phyloP scores from a whole-genome alignment of 129 eudicot species.

The Scalesia atractyloides region DNA sequence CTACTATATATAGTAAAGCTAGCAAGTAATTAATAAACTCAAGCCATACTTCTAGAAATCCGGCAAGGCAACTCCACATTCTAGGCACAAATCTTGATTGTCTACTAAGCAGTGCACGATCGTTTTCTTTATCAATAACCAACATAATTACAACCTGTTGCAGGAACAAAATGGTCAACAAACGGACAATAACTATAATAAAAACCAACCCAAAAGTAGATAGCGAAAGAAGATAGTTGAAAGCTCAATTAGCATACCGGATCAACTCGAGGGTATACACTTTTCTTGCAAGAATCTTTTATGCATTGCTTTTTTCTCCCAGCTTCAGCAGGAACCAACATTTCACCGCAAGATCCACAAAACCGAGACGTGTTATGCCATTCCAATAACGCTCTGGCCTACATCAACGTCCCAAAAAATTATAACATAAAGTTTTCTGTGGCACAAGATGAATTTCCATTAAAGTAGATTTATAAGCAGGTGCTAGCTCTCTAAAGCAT shows the following conservation, averaged over 20 bases:
- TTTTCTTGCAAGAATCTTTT: slow-evolving; percentile 68
- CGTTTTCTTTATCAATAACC: slow-evolving; percentile 83
- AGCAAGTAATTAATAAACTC: neutral
- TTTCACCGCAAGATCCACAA: slow-evolving; percentile 78
- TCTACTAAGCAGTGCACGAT: slow-evolving; percentile 68
- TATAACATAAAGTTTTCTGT: neutral
- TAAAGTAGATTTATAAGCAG: neutral
- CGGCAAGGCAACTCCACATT: slow-evolving; percentile 96
- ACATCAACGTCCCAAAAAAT: slow-evolving; percentile 19
- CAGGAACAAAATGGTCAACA: neutral
- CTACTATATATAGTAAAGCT: neutral
- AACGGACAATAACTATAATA: neutral
- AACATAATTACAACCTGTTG: slow-evolving; percentile 90
- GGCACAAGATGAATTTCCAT: neutral
- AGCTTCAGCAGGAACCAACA: slow-evolving; percentile 71
- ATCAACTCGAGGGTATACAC: slow-evolving; percentile 90
- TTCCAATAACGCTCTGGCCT: slow-evolving; percentile 86
- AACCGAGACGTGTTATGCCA: slow-evolving; percentile 82
- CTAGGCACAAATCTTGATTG: slow-evolving; percentile 87
- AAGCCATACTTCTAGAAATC: slow-evolving; percentile 70
- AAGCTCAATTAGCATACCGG: slow-evolving; percentile 49
- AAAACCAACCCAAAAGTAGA: neutral
- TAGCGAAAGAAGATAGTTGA: neutral
- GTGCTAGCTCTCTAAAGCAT: neutral
- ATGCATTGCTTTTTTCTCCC: slow-evolving; percentile 82